Percentiles rank a stretch among this genome's conserved stretches.
phyloP scores from a whole-genome alignment of 2,329 filamentous ascomycete genomes.

The Cladobotryum mycophilum region DNA sequence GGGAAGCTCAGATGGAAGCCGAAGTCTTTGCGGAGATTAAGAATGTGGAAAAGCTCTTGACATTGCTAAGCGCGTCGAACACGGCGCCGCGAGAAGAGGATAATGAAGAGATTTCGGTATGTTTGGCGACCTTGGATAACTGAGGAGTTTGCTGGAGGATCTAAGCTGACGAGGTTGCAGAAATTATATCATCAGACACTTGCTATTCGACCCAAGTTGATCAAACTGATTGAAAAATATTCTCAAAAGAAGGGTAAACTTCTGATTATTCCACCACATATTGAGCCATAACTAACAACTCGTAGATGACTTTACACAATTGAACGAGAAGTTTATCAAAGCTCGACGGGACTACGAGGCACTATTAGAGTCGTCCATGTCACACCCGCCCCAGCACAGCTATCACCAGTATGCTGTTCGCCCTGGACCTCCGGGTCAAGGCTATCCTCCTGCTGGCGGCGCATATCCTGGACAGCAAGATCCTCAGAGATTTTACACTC shows the following conservation, averaged over 20 bases:
- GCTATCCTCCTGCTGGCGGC: constrained; percentile 34
- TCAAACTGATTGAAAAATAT: constrained; percentile 97
- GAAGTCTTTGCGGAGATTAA: constrained; percentile 61
- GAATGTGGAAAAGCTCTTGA: constrained; percentile 66
- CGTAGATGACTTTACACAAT: constrained; percentile 90
- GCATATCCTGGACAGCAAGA: constrained; percentile 47
- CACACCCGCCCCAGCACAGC: constrained; percentile 74
- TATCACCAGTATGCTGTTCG: constrained; percentile 64
- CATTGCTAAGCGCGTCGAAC: constrained; percentile 81
- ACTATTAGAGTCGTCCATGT: constrained; percentile 93
- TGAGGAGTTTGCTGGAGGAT: not conserved
- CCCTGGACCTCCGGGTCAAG: constrained; percentile 41
- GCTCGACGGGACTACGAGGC: constrained; percentile 93
- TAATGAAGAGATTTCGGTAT: constrained; percentile 90
- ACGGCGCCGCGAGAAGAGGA: constrained; percentile 77
- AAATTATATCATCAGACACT: constrained; percentile 88
- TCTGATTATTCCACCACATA: too few relatives aligned
- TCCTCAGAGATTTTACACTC: constrained; percentile 63
- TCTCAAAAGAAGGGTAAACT: constrained; percentile 90
- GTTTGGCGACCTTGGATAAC: constrained; percentile 19
- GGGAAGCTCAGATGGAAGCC: constrained; percentile 90
- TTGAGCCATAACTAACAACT: not conserved
- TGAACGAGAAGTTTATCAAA: constrained; percentile 99
- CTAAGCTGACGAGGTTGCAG: constrained; percentile 34
- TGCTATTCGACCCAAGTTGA: constrained; percentile 90